Evolutionary conservation across 208 protist species (phyloP).

Genomic region (Trypanosoma cruzi): DNA sequence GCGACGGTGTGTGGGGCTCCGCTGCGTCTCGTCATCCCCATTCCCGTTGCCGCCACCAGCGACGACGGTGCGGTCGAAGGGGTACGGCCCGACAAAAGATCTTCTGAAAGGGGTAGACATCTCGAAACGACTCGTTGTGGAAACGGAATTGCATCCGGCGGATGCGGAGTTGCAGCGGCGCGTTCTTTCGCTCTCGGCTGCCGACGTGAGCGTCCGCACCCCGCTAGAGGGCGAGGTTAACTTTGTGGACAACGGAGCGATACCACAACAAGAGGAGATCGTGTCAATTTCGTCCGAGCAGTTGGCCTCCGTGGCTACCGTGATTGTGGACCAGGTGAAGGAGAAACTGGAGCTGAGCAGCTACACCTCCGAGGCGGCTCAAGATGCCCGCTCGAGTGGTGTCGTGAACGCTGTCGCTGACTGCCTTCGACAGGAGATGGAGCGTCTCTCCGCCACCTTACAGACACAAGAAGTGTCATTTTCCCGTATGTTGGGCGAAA

Average conservation of each 20-base stretch:
- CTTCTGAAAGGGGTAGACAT: constrained; percentile 59
- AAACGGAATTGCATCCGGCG: constrained; percentile 68
- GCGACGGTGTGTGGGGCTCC: neutral
- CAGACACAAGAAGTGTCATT: constrained; percentile 29
- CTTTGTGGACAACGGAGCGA: neutral
- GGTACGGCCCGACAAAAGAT: constrained; percentile 75
- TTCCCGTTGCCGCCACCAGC: constrained; percentile 5
- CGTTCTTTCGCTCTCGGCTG: constrained; percentile 55
- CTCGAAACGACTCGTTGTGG: constrained; percentile 41
- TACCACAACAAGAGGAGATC: constrained; percentile 41
- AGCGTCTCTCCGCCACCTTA: constrained; percentile 18
- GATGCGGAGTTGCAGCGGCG: constrained; percentile 70
- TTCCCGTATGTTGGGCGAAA: constrained; percentile 22
- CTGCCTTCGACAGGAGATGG: constrained; percentile 23
- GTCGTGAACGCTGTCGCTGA: constrained; percentile 24
- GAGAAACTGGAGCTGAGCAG: constrained; percentile 26
- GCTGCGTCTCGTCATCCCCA: constrained; percentile 16
- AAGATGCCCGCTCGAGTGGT: constrained; percentile 17
- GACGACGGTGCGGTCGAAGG: constrained; percentile 57
- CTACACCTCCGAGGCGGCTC: constrained; percentile 15
- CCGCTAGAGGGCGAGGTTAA: constrained; percentile 3
- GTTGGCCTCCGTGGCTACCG: constrained; percentile 61
- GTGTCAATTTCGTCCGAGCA: constrained; percentile 53
- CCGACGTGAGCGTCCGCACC: constrained; percentile 42
- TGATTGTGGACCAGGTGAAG: constrained; percentile 35